Evolutionary conservation across 2,329 filamentous ascomycete genomes (phyloP).

Genomic region (Atkinsonella hypoxylon): DNA sequence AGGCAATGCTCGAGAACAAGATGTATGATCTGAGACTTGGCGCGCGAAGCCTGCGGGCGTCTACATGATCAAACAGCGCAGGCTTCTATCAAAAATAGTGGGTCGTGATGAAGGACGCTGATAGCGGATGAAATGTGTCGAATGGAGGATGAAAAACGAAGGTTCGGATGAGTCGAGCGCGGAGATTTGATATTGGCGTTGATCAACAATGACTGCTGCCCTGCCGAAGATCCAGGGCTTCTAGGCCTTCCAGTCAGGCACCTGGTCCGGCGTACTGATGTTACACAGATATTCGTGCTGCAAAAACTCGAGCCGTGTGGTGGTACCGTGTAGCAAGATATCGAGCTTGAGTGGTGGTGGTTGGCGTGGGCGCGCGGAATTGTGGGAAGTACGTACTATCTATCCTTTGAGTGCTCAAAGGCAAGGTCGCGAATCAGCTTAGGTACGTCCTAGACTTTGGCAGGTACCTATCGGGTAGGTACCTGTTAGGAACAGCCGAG

Average conservation of each 20-base stretch:
- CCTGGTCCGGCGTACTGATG: neutral
- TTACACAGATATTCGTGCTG: neutral
- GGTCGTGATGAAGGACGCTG: neutral
- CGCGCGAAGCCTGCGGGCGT: neutral
- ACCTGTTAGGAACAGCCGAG: too few relatives aligned
- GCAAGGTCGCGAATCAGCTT: too few relatives aligned
- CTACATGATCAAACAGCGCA: constrained; percentile 2
- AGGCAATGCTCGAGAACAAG: neutral
- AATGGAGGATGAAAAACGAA: neutral
- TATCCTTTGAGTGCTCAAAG: too few relatives aligned
- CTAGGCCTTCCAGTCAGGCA: neutral
- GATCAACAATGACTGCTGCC: neutral
- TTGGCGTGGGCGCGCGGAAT: neutral
- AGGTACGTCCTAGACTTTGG: too few relatives aligned
- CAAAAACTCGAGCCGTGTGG: neutral
- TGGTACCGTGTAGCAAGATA: neutral
- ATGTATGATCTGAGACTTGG: neutral
- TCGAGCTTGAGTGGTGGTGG: neutral
- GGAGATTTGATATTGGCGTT: neutral
- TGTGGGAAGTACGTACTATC: too few relatives aligned
- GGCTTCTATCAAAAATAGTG: neutral
- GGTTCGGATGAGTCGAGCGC: neutral
- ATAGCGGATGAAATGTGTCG: neutral
- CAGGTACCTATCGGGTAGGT: too few relatives aligned
- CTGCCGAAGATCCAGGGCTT: neutral